Base-by-base conservation (phyloP, 2,329 filamentous ascomycete species). In the Trichoderma brevicompactum region DNA sequence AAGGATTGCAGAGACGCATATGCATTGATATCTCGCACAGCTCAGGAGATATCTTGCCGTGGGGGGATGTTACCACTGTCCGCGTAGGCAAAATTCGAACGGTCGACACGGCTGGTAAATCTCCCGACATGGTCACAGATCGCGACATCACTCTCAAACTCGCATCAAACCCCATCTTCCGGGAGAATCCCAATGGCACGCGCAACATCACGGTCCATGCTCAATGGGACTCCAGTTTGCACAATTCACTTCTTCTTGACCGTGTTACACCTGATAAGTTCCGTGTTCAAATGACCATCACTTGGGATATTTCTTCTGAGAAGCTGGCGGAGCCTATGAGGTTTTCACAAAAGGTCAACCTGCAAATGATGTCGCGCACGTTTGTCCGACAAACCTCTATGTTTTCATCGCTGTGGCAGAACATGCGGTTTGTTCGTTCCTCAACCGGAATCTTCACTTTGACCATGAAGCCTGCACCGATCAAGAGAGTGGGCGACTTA, bases 181-280 rank as follows among this genome's bases (percentile, higher is more conserved):
- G 90, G 68, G 88, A 91, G 65, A 96, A 97, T 73, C 87, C 92
- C 28, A 96, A 98, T 74, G 95, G 95, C 43, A 97, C 94, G 0
- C 90, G 89, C 41, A 93, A 90, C 74, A 89, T 97, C 43, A 94
- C 90, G 1, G 83, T 98, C 49, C 85, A 90, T n/a, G 93, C 91
- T 0, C 94, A 98, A 73, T 99, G 95, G 95, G 95, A 99, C 75
- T 97, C 94, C 0, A 96, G 93, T 72, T 83, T 95, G 70, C 95
- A 99, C 77, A 89, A 88, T 68, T 97, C 95, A 6, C 82, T 96
- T n/a, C 83, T 98, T 13, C 86, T 99, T n/a, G 94, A 99, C 77
- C 89, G 94, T 32, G 90, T 92, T 1, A 98, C 95, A 1, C 87
- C 92, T n/a, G 94, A 97, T 66, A 95, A 93, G 74, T 94, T 95